phyloP scores from a whole-genome alignment of 345 rosid genomes.

The Sonneratia alba region DNA sequence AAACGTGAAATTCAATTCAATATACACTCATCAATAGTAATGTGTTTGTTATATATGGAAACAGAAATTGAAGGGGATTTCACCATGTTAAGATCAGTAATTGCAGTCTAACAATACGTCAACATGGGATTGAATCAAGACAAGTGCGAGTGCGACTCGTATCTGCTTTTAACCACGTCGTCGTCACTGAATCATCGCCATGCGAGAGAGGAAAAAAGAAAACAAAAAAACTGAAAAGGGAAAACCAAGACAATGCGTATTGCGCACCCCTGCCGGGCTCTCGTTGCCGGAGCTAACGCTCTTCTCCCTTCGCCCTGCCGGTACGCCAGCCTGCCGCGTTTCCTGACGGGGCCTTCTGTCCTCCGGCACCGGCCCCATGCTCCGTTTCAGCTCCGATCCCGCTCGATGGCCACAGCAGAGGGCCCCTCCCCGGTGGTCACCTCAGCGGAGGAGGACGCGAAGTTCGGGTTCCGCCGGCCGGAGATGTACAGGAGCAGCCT shows the following conservation, averaged over 20 bases:
- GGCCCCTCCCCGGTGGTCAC: slow-evolving; percentile 13
- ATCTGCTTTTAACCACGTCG: too few relatives aligned
- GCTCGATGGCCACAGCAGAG: slow-evolving; percentile 41
- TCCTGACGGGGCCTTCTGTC: background rate
- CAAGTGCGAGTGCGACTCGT: too few relatives aligned
- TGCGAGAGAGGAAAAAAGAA: too few relatives aligned
- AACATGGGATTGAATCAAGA: too few relatives aligned
- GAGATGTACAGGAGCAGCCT: slow-evolving; percentile 73
- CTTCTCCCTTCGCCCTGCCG: background rate
- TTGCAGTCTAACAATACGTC: too few relatives aligned
- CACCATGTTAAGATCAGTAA: too few relatives aligned
- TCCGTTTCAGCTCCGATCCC: slow-evolving; percentile 6
- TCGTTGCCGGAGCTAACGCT: slow-evolving; percentile 1
- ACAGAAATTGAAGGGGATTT: too few relatives aligned
- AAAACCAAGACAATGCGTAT: slow-evolving; percentile 12
- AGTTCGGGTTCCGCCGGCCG: slow-evolving; percentile 62
- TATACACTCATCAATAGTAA: too few relatives aligned
- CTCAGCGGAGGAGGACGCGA: slow-evolving; percentile 44
- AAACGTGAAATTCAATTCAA: too few relatives aligned
- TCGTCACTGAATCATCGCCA: too few relatives aligned
- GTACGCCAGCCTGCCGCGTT: background rate
- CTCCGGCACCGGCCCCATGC: slow-evolving; percentile 6
- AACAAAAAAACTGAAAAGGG: too few relatives aligned
- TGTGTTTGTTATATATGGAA: too few relatives aligned
- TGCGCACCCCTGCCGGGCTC: slow-evolving; percentile 16